phyloP scores from a whole-genome alignment of 306 rosid genomes.

The apple (Malus domestica) region DNA sequence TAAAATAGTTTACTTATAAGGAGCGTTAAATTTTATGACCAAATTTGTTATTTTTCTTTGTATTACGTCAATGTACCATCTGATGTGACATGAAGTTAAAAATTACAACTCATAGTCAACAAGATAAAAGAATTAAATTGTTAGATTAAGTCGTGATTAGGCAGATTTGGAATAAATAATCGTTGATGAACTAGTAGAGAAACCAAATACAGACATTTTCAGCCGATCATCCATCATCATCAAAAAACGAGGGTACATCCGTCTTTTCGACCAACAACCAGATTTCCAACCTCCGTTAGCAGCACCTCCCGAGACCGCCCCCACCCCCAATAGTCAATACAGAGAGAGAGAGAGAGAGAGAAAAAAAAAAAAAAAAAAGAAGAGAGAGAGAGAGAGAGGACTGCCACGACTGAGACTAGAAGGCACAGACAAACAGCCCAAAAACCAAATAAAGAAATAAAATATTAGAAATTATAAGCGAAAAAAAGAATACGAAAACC shows the following conservation, averaged over 20 bases:
- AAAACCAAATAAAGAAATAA: neutral
- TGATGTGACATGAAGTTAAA: neutral
- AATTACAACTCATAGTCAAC: neutral
- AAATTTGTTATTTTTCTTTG: neutral
- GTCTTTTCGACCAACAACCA: neutral
- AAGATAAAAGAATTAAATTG: neutral
- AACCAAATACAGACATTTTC: neutral
- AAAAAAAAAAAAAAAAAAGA: neutral
- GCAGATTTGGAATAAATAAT: neutral
- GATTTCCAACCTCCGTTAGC: neutral
- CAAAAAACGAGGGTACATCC: neutral
- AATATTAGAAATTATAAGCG: neutral
- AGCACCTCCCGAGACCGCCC: neutral
- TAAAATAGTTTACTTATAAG: too few species aligned
- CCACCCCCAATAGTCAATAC: neutral
- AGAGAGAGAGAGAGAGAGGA: neutral
- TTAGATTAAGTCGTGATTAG: neutral
- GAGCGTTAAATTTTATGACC: too few species aligned
- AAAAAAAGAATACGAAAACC: neutral
- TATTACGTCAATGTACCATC: too few species aligned
- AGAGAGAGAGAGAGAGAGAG: neutral
- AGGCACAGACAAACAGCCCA: neutral
- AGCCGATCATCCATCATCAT: neutral
- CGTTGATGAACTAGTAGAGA: neutral
- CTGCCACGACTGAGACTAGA: slow-evolving; percentile 4